phyloP scores from a whole-genome alignment of 768 basidiomycete species.

The Boletellus sp. region DNA sequence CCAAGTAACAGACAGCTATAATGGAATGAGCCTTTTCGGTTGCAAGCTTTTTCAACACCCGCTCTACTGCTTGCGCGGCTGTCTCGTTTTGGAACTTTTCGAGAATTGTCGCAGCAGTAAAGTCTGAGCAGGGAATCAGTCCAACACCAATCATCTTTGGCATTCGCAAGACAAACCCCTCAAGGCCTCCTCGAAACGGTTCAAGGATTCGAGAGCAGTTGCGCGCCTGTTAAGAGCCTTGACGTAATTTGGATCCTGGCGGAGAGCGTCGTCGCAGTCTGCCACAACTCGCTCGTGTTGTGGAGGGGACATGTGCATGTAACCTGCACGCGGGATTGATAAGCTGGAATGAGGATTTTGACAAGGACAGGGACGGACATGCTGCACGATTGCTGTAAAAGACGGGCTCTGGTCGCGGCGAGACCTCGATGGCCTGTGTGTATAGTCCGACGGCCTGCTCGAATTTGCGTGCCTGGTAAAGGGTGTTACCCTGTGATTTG shows the following conservation, averaged over 20 bases:
- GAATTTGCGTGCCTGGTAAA: slow-evolving; percentile 64
- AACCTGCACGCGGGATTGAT: slow-evolving; percentile 47
- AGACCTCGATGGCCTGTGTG: slow-evolving; percentile 69
- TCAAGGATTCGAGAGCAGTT: slow-evolving; percentile 75
- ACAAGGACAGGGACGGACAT: slow-evolving; percentile 47
- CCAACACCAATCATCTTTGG: background rate
- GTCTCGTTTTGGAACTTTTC: slow-evolving; percentile 85
- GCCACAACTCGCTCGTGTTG: slow-evolving; percentile 76
- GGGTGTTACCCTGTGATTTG: slow-evolving; percentile 69
- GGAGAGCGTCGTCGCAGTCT: slow-evolving; percentile 88
- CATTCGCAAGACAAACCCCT: slow-evolving; percentile 52
- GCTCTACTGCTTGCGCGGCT: slow-evolving; percentile 80
- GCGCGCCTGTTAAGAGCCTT: slow-evolving; percentile 91
- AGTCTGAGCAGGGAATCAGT: slow-evolving; percentile 51
- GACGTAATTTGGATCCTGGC: slow-evolving; percentile 78
- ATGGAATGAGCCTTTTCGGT: slow-evolving; percentile 69
- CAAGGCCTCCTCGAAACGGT: slow-evolving; percentile 69
- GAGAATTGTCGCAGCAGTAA: slow-evolving; percentile 93
- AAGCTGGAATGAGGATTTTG: background rate
- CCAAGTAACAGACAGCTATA: slow-evolving; percentile 47
- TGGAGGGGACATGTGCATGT: slow-evolving; percentile 87
- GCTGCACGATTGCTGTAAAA: slow-evolving; percentile 98
- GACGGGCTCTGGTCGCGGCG: slow-evolving; percentile 82
- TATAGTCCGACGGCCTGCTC: slow-evolving; percentile 59
- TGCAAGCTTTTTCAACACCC: slow-evolving; percentile 85